A percentile compares a stretch with the other conserved stretches of the same genome.
phyloP scores from a whole-genome alignment of 495 filamentous ascomycete species.

The Pseudevernia furfuracea region DNA sequence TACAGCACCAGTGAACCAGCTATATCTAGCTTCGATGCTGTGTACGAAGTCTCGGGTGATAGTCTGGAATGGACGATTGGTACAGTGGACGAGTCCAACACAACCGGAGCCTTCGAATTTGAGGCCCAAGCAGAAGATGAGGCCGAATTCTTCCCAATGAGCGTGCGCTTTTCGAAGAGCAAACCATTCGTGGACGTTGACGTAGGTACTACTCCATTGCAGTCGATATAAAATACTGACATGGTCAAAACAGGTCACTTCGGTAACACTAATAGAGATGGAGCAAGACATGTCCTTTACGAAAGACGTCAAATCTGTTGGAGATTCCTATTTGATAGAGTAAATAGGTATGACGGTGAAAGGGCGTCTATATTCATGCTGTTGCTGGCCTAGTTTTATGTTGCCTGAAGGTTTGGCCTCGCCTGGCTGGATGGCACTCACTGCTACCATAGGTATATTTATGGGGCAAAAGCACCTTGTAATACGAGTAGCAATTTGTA shows the following conservation, averaged over 20 bases:
- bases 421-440: background rate
- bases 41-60: constrained; percentile 90
- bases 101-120: constrained; percentile 84
- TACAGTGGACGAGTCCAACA: constrained; percentile 68
- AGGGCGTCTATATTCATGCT: background rate
- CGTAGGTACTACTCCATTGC: constrained; percentile 44
- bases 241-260: constrained; percentile 48
- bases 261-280: constrained; percentile 67
- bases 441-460: background rate
- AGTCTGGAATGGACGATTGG: constrained; percentile 90
- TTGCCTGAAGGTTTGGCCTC: background rate
- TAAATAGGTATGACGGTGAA: constrained; percentile 32
- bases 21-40: constrained; percentile 86
- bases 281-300: constrained; percentile 77
- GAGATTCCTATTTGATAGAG: constrained; percentile 75
- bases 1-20: constrained; percentile 73
- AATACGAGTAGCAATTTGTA: background rate
- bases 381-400: background rate
- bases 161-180: constrained; percentile 77
- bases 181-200: constrained; percentile 84
- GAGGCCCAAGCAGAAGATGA: constrained; percentile 78
- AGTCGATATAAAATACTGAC: constrained; percentile 18
- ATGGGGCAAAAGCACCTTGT: background rate
- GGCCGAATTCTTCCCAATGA: constrained; percentile 95
- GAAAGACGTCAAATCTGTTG: constrained; percentile 79